These are phyloP conservation scores for Aspergillus melleus DNA, from an alignment of 2,329 filamentous ascomycete species.

Conservation along the genomic window DNA sequence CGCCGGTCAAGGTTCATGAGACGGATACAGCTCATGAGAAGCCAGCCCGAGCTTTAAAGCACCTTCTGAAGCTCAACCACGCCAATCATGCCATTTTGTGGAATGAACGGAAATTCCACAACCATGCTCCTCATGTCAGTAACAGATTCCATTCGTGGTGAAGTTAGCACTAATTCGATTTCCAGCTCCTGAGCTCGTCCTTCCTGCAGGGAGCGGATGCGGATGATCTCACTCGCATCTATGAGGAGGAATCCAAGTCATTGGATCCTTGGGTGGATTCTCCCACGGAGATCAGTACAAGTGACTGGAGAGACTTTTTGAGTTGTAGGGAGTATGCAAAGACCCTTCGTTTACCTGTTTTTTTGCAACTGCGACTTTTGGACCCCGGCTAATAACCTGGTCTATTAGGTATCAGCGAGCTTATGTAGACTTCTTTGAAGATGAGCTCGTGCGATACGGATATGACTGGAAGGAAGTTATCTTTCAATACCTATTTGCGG, in stretches of 20 bases:
- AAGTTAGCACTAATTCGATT: conserved; percentile 8
- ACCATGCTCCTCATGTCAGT: conserved; percentile 74
- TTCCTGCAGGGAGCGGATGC: conserved; percentile 79
- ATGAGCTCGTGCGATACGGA: conserved; percentile 71
- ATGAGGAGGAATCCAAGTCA: conserved; percentile 70
- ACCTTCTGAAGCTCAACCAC: conserved; percentile 88
- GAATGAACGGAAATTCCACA: conserved; percentile 72
- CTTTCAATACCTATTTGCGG: conserved; percentile 69
- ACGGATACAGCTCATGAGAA: conserved; percentile 80
- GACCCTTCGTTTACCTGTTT: background rate
- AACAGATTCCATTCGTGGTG: background rate
- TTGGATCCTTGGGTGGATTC: conserved; percentile 82
- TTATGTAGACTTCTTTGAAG: conserved; percentile 94
- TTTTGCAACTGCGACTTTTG: background rate
- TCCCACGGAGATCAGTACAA: conserved; percentile 75
- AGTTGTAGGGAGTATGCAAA: conserved; percentile 64
- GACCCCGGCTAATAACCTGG: background rate
- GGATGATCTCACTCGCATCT: conserved; percentile 74
- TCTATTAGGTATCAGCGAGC: conserved; percentile 73
- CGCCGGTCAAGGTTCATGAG: conserved; percentile 71
- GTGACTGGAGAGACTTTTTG: conserved; percentile 85
- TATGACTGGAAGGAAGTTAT: conserved; percentile 86
- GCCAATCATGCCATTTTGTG: conserved; percentile 83
- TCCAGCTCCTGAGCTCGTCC: conserved; percentile 72
- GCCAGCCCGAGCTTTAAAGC: conserved; percentile 78